Conservation (phyloP, 2,329 filamentous ascomycete genomes). For the Colletotrichum eremochloae region DNA sequence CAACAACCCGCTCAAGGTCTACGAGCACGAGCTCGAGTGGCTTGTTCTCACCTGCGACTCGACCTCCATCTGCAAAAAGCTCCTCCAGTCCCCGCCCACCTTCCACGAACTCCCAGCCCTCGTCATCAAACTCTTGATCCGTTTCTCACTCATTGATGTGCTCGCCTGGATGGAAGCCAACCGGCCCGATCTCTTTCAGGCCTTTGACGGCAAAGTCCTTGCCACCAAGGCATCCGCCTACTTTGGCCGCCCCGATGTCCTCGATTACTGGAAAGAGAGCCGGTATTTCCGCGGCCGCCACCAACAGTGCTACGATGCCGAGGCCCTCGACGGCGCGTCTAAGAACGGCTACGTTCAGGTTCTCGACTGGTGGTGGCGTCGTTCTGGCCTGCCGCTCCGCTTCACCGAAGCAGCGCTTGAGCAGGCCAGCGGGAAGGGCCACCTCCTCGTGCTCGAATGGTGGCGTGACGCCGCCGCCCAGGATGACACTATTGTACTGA, state of each 20-base stretch:
- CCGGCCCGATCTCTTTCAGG: conserved; percentile 76
- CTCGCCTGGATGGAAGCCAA: conserved; percentile 76
- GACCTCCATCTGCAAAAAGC: conserved; percentile 78
- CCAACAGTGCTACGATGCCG: conserved; percentile 73
- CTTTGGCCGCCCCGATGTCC: conserved; percentile 85
- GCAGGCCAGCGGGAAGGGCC: conserved; percentile 86
- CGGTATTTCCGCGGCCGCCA: conserved; percentile 87
- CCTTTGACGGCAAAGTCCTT: conserved; percentile 86
- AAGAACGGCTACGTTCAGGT: conserved; percentile 87
- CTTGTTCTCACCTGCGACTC: conserved; percentile 82
- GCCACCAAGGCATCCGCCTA: conserved; percentile 90
- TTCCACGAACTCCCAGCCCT: conserved; percentile 81
- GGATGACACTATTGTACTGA: conserved; percentile 72
- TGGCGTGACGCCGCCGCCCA: conserved; percentile 81
- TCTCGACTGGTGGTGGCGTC: conserved; percentile 92
- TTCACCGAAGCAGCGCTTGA: conserved; percentile 92
- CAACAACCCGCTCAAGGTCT: conserved; percentile 76
- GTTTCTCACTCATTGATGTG: conserved; percentile 86
- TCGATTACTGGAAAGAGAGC: conserved; percentile 92
- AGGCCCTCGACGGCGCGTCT: conserved; percentile 89
- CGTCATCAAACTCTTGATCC: conserved; percentile 90
- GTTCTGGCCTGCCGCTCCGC: conserved; percentile 80
- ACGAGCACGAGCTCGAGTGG: conserved; percentile 86
- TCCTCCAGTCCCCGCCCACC: conserved; percentile 78
- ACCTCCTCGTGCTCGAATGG: conserved; percentile 91